These are phyloP conservation scores for Daldinia childiae DNA, from an alignment of 495 filamentous ascomycete species.

Conservation along the genomic window DNA sequence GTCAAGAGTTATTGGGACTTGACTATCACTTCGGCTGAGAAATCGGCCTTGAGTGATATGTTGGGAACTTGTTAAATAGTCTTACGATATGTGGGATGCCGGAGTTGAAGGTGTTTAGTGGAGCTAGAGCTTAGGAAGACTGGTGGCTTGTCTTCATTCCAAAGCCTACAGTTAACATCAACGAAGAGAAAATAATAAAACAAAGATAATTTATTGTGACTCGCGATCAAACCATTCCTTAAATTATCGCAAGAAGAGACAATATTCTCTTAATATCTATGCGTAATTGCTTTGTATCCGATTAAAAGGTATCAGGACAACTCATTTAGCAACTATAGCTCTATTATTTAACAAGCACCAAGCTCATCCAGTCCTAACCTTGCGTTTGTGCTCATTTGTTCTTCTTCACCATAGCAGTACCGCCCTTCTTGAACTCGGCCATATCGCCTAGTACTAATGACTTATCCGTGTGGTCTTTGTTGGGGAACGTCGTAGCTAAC, in stretches of 20 bases:
- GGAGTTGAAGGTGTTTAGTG: neutral
- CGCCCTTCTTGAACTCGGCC: constrained; percentile 79
- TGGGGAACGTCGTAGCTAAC: constrained; percentile 95
- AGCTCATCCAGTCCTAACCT: neutral
- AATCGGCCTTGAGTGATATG: constrained; percentile 70
- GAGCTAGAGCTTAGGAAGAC: neutral
- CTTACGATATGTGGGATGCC: neutral
- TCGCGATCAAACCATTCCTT: constrained; percentile 5
- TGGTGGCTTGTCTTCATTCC: neutral
- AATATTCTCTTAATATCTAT: constrained; percentile 15
- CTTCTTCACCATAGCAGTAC: constrained; percentile 84
- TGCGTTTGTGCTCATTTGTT: constrained; percentile 13
- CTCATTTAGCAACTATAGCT: constrained; percentile 12
- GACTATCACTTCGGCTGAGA: constrained; percentile 68
- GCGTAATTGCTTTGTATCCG: constrained; percentile 2
- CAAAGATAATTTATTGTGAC: neutral
- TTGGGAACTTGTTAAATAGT: constrained; percentile 65
- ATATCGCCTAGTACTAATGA: constrained; percentile 74
- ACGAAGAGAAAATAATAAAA: neutral
- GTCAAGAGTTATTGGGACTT: constrained; percentile 72
- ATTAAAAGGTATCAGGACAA: neutral
- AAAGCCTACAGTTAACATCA: neutral
- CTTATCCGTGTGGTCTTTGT: constrained; percentile 87
- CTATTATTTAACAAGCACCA: constrained; percentile 16
- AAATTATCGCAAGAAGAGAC: constrained; percentile 19